Percentiles rank a stretch among this genome's conserved stretches.
Evolutionary conservation across 139 green algal genomes (phyloP).

Genomic region (Spirogloea muscicola): DNA sequence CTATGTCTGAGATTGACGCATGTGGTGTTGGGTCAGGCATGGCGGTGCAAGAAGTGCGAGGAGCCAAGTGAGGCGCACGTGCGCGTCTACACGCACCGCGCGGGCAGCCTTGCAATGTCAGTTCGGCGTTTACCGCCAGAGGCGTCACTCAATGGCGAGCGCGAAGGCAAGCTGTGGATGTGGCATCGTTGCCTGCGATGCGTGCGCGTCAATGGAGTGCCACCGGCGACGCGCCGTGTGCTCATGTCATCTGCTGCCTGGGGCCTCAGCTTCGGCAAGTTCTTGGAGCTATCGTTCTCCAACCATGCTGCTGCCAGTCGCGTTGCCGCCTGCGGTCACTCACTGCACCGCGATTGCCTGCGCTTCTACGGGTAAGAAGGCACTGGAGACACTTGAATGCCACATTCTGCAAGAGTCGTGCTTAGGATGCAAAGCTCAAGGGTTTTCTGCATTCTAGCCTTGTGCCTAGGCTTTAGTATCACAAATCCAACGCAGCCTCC

Average conservation of each 20-base stretch:
- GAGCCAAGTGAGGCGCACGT: background rate
- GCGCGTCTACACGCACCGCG: constrained; percentile 27
- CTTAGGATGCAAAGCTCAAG: no score
- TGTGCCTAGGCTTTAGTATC: no score
- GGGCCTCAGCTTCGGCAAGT: constrained; percentile 45
- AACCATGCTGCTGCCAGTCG: constrained; percentile 15
- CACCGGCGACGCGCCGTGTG: constrained; percentile 21
- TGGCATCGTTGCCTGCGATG: constrained; percentile 43
- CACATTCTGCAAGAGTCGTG: no score
- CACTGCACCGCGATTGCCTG: constrained; percentile 43
- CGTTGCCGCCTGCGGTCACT: constrained; percentile 29
- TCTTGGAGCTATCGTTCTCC: constrained; percentile 47
- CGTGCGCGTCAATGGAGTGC: constrained; percentile 7
- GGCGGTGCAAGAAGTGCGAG: no score
- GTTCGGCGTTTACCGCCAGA: constrained; percentile 13
- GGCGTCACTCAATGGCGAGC: background rate
- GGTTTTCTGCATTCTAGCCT: no score
- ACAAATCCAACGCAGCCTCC: no score
- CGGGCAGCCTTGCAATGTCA: constrained; percentile 32
- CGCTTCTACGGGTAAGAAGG: constrained; percentile 48
- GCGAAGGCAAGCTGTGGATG: constrained; percentile 41
- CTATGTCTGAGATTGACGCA: no score
- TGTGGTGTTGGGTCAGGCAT: no score
- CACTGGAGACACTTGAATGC: no score
- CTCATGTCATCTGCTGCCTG: constrained; percentile 36